phyloP scores from a whole-genome alignment of 2,329 filamentous ascomycete genomes.

The Dothiorella sarmentorum region DNA sequence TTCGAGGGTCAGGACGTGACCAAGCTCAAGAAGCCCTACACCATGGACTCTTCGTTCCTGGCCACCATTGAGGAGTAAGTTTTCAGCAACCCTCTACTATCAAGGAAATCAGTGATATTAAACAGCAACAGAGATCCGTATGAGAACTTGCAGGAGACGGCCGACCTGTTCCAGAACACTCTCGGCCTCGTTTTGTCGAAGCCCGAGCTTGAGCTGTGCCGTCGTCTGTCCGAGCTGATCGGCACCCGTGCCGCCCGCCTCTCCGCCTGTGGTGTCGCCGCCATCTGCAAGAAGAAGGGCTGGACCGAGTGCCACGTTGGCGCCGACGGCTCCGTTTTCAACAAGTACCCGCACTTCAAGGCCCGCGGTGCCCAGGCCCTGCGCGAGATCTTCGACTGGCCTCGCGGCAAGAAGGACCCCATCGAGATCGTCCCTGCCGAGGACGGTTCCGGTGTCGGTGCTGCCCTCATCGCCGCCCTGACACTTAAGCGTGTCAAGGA shows the following conservation, averaged over 20 bases:
- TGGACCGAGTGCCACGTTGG: slow-evolving; percentile 88
- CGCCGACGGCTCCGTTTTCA: slow-evolving; percentile 95
- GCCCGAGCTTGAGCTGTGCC: slow-evolving; percentile 83
- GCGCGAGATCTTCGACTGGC: slow-evolving; percentile 94
- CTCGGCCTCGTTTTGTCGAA: slow-evolving; percentile 68
- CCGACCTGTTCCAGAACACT: slow-evolving; percentile 74
- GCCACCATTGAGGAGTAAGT: slow-evolving; percentile 76
- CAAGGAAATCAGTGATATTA: not conserved
- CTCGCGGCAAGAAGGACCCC: slow-evolving; percentile 64
- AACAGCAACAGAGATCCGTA: slow-evolving; percentile 69
- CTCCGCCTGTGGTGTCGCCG: slow-evolving; percentile 90
- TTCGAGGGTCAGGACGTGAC: slow-evolving; percentile 81
- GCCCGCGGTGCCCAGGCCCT: slow-evolving; percentile 82
- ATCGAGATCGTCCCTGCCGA: slow-evolving; percentile 86
- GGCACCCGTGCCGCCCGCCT: slow-evolving; percentile 91
- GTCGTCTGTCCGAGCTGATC: slow-evolving; percentile 87
- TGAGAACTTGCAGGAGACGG: slow-evolving; percentile 89
- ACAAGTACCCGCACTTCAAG: slow-evolving; percentile 99
- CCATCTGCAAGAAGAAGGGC: slow-evolving; percentile 94
- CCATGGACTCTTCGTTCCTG: slow-evolving; percentile 88
- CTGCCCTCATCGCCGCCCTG: slow-evolving; percentile 81
- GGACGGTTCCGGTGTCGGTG: slow-evolving; percentile 95
- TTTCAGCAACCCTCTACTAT: not conserved
- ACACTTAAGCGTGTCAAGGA: slow-evolving; percentile 61
- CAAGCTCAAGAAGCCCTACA: slow-evolving; percentile 80